Evolutionary conservation across 257 asterid genomes (phyloP), one percentile per base, ranked within the genome.

Genomic region (Penstemon newberryi): DNA sequence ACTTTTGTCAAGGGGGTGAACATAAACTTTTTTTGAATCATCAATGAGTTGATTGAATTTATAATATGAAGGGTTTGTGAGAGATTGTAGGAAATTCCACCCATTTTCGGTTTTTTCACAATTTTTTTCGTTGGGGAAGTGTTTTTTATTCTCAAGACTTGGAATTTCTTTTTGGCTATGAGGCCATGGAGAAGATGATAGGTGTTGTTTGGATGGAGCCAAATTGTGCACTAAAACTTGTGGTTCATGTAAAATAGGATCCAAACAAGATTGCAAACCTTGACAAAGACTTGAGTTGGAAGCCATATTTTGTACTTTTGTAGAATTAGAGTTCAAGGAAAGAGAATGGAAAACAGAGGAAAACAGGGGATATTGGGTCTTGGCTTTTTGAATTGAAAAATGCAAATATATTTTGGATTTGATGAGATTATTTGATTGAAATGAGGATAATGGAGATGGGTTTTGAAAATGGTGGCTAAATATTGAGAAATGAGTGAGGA

Each of bases 1-100:
- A 19, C 71, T 73, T 73, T 79, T 84, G 4, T 43, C 78, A 1
- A 80, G 79, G 6, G 96, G 95, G 65, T 82, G 93, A 11, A 83
- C 78, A 60, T 86, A 87, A 1, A 59, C 76, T 55, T 77, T 56
- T 4, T 73, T 67, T 8, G 18, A 7, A 18, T 76, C 74, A 5
- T 64, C 59, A 0, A 8, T 51, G 55, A 3, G 4, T 36, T 76
- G 33, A 25, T 41, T 58, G 9, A 46, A 36, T 1, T 4, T 9
- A 44, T 7, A 50, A 3, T 59, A 2, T 10, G 75, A 15, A 55
- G 46, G 50, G 56, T 57, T 75, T 1, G 68, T 59, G 46, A 75
- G 69, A 36, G 55, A 61, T 42, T 79, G 76, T 4, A 81, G 53
- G 78, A 72, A 65, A 77, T 66, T 76, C 89, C 88, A 83, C 40